Conservation (phyloP, 306 rosid genomes). For the Trifolium dubium region DNA sequence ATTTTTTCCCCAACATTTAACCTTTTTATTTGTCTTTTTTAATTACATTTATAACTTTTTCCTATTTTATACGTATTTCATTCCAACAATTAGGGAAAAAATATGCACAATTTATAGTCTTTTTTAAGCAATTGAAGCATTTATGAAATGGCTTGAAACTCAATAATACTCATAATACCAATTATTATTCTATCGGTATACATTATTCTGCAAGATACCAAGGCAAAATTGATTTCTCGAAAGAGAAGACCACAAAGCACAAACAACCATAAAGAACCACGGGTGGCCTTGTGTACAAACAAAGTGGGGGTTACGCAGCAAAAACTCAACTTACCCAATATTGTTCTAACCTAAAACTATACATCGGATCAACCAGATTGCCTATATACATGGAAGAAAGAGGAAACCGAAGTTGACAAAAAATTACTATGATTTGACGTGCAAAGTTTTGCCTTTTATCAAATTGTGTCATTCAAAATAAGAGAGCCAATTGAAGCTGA, state of each 20-base stretch:
- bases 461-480: conserved; percentile 28
- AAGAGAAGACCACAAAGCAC: conserved; percentile 40
- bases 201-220: conserved; percentile 32
- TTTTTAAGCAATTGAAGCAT: background rate
- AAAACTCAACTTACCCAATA: conserved; percentile 39
- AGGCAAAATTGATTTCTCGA: conserved; percentile 53
- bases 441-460: conserved; percentile 26
- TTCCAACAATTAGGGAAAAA: background rate
- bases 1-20: too few species aligned
- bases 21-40: background rate
- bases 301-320: conserved; percentile 35
- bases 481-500: conserved; percentile 22
- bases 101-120: background rate
- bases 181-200: conserved; percentile 33
- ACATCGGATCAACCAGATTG: conserved; percentile 40
- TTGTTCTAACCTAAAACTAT: conserved; percentile 47
- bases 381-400: conserved; percentile 15
- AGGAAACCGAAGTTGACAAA: background rate
- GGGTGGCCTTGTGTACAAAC: conserved; percentile 32
- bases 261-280: conserved; percentile 30
- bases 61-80: background rate
- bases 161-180: conserved; percentile 11
- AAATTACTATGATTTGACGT: conserved; percentile 11
- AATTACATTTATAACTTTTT: background rate
- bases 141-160: background rate